Conservation (phyloP, 75 land plant species). For the Pseudotsuga menziesii region DNA sequence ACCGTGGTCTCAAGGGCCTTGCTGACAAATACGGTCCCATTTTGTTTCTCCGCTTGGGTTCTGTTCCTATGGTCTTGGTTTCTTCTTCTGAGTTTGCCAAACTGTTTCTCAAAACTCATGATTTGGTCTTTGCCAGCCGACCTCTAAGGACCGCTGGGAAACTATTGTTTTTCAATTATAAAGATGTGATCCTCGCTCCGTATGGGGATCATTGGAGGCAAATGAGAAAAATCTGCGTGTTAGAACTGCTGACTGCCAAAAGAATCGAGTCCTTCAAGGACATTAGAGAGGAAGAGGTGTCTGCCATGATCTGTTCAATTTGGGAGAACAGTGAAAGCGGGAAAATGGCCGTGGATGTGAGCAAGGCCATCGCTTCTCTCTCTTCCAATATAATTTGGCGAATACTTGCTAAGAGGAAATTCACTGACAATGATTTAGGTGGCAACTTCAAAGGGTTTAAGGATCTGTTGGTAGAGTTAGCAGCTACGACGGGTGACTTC, state of each 20-base stretch:
- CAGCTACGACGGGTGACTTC: background rate
- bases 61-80: constrained; percentile 4
- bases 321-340: background rate
- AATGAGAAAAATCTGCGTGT: constrained; percentile 21
- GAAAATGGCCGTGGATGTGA: background rate
- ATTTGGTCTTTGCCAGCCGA: constrained; percentile 11
- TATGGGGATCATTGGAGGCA: constrained; percentile 14
- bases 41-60: constrained; percentile 13
- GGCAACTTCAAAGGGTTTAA: background rate
- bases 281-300: background rate
- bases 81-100: constrained; percentile 5
- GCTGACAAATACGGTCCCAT: constrained; percentile 12
- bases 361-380: background rate
- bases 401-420: background rate
- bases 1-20: background rate
- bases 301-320: background rate
- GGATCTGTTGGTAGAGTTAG: background rate
- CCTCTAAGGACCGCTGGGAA: background rate
- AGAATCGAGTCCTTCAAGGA: constrained; percentile 11
- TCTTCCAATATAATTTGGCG: background rate
- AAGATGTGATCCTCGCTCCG: constrained; percentile 16
- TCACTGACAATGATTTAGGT: constrained; percentile 5
- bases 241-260: constrained; percentile 25
- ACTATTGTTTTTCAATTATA: constrained; percentile 7
- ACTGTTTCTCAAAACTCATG: constrained; percentile 16